Conservation (phyloP, 1,139 yeast species). For the Kurtzmaniella quercitrusa region DNA sequence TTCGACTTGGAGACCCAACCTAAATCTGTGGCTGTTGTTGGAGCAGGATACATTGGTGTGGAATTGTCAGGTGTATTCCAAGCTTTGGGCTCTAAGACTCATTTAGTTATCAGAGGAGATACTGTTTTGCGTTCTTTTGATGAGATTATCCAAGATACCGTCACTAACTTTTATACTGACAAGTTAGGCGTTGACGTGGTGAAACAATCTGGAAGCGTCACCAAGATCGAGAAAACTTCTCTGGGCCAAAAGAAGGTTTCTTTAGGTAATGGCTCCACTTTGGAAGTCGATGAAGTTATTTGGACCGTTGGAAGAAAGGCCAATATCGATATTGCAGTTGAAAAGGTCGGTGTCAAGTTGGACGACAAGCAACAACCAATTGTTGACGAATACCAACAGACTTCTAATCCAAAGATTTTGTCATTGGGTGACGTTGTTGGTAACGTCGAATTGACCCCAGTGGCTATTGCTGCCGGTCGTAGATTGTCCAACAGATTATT, state of each 20-base stretch:
- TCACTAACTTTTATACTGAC: slow-evolving; percentile 75
- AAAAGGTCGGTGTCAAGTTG: slow-evolving; percentile 65
- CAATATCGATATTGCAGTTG: slow-evolving; percentile 68
- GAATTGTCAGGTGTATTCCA: slow-evolving; percentile 94
- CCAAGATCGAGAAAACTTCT: slow-evolving; percentile 54
- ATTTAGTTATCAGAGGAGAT: slow-evolving; percentile 84
- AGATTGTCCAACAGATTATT: slow-evolving; percentile 85
- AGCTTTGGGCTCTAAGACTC: slow-evolving; percentile 84
- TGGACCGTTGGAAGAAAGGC: slow-evolving; percentile 96
- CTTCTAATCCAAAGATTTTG: slow-evolving; percentile 66
- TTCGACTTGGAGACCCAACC: slow-evolving; percentile 80
- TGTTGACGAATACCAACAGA: slow-evolving; percentile 85
- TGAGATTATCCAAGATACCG: slow-evolving; percentile 68
- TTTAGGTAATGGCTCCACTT: slow-evolving; percentile 47
- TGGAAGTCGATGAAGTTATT: slow-evolving; percentile 75
- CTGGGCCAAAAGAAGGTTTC: slow-evolving; percentile 62
- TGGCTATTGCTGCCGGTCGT: slow-evolving; percentile 98
- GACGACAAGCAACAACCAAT: slow-evolving; percentile 56
- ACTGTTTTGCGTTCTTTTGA: slow-evolving; percentile 87
- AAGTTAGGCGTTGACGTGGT: slow-evolving; percentile 75
- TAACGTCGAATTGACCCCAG: slow-evolving; percentile 91
- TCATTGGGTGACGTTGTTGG: slow-evolving; percentile 95
- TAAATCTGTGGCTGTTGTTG: slow-evolving; percentile 87
- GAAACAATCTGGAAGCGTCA: slow-evolving; percentile 57
- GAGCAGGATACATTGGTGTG: slow-evolving; percentile 97